Evolutionary conservation across 306 rosid species (phyloP), one percentile per base, ranked within the genome.

Genomic region (Quercus glauca): DNA sequence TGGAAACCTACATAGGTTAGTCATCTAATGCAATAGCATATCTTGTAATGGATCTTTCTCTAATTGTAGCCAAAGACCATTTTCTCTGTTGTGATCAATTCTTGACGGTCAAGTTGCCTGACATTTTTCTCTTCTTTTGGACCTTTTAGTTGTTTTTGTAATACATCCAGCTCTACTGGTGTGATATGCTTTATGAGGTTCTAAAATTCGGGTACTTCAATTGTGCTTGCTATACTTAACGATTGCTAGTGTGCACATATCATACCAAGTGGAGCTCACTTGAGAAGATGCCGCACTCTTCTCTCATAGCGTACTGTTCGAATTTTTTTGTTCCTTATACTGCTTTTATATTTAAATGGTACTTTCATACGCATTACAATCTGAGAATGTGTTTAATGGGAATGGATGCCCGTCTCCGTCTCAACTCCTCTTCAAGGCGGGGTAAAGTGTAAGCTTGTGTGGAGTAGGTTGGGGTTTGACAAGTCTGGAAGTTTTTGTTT

Each of bases 1-100:
- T 77, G 80, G 83, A 81, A 81, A 77, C 78, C 59, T 76, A 8
- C 6, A 53, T 25, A 56, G 88, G 68, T 43, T 77, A 80, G 73
- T 71, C 59, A 41, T 80, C 35, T 63, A 64, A 71, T 73, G 59
- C 43, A 68, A 28, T 37, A 37, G 10, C 78, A 59, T n/a, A 75
- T 68, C 63, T 74, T 67, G 76, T 56, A 55, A 75, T 53, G 10
- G 60, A 29, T 78, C 68, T n/a, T 55, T 45, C 41, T 53, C 33
- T 79, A 19, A 20, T 35, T 41, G 49, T 74, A 55, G 61, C 31
- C 41, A 21, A 2, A 73, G 80, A 55, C 45, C 8, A 4, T 35
- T 41, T 41, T 67, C 26, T 67, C 52, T 1, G 10, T 17, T 64
- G 33, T 28, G 21, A 64, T 64, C 20, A 64, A 29, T 64, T 29